These are phyloP conservation scores for Xylaria scruposa DNA, from an alignment of 495 filamentous ascomycete species.

Conservation along the genomic window DNA sequence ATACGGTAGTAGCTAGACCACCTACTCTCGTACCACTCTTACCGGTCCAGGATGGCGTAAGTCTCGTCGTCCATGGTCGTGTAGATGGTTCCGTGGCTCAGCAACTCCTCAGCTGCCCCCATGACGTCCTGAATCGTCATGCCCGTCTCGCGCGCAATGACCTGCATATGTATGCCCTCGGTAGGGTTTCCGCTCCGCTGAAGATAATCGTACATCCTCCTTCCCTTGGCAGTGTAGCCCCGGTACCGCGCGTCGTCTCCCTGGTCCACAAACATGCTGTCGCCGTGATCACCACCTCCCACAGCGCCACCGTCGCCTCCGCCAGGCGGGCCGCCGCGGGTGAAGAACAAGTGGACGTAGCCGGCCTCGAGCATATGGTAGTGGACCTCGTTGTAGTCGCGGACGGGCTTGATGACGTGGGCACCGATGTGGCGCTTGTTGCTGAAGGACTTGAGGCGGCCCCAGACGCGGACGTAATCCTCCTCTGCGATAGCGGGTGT, in stretches of 20 bases:
- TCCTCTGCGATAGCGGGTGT: conserved; percentile 58
- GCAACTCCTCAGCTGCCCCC: conserved; percentile 78
- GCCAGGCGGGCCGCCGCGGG: conserved; percentile 67
- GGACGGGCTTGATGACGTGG: conserved; percentile 78
- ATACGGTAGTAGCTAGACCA: neutral
- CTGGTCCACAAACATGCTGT: conserved; percentile 62
- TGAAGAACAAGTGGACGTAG: conserved; percentile 83
- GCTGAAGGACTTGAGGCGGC: conserved; percentile 76
- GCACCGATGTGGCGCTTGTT: conserved; percentile 80
- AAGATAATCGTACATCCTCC: conserved; percentile 71
- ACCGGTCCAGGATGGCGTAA: conserved; percentile 71
- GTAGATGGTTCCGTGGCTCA: conserved; percentile 76
- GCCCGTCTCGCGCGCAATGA: conserved; percentile 68
- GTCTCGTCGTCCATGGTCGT: conserved; percentile 90
- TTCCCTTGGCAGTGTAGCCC: conserved; percentile 53
- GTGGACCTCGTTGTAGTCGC: conserved; percentile 88
- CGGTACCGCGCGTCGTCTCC: conserved; percentile 47
- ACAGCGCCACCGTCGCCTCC: neutral
- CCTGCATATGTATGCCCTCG: conserved; percentile 80
- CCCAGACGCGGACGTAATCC: conserved; percentile 82
- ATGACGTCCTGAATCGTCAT: conserved; percentile 72
- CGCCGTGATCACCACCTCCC: conserved; percentile 40
- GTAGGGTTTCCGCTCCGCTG: conserved; percentile 65
- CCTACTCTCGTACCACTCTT: conserved; percentile 6
- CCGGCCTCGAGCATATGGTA: conserved; percentile 90